phyloP scores from a whole-genome alignment of 139 green algal genomes.

The Ettlia oleoabundans region DNA sequence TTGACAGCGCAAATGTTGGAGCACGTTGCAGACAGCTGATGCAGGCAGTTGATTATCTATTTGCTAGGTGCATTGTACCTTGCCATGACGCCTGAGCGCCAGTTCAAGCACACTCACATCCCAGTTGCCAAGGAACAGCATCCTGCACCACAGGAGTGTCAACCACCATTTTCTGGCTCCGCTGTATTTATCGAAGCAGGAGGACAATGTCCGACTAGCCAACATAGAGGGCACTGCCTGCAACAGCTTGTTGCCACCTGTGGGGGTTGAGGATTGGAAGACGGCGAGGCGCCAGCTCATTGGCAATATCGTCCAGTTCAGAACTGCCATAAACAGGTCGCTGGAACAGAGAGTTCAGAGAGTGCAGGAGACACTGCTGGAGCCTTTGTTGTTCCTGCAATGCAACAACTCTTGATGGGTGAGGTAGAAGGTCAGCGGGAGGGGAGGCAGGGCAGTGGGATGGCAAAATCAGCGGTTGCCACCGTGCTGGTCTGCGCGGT shows the following conservation, averaged over 20 bases:
- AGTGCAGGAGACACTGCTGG: constrained; percentile 61
- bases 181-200: no score
- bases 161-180: no score
- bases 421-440: neutral
- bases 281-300: constrained; percentile 30
- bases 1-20: neutral
- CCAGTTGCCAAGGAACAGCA: constrained; percentile 53
- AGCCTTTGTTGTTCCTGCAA: constrained; percentile 54
- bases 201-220: no score
- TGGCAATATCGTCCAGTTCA: constrained; percentile 44
- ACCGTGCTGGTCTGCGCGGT: no score
- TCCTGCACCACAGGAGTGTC: constrained; percentile 27
- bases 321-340: neutral
- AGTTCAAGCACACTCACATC: constrained; percentile 56
- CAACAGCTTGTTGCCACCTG: neutral
- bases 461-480: neutral
- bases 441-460: no score
- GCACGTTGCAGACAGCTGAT: neutral
- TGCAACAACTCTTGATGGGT: neutral
- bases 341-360: constrained; percentile 64
- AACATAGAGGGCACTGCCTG: no score
- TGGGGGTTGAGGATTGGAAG: constrained; percentile 19
- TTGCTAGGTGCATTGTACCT: neutral
- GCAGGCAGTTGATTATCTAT: no score
- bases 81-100: constrained; percentile 39